phyloP scores from a whole-genome alignment of 2,329 filamentous ascomycete genomes.

The Aspergillus novoparasiticus region DNA sequence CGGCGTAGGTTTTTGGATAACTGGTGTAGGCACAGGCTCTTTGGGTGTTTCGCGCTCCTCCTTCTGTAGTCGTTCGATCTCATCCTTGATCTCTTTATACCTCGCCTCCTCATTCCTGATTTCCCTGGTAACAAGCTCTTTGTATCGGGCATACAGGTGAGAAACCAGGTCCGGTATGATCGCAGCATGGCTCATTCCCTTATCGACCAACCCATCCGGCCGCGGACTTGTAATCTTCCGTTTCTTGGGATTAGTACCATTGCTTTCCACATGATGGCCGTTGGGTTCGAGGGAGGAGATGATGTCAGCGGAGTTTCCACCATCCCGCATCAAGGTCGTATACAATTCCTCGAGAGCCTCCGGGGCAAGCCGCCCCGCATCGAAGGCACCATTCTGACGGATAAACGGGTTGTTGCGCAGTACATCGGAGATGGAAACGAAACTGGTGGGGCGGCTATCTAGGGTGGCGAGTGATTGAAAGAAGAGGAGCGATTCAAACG shows the following conservation, averaged over 20 bases:
- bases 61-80: slow-evolving; percentile 70
- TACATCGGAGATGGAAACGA: slow-evolving; percentile 71
- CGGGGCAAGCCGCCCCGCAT: slow-evolving; percentile 72
- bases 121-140: slow-evolving; percentile 66
- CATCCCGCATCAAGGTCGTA: slow-evolving; percentile 73
- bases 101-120: slow-evolving; percentile 74
- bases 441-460: slow-evolving; percentile 66
- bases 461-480: slow-evolving; percentile 76
- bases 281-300: slow-evolving; percentile 35
- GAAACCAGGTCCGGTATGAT: slow-evolving; percentile 71
- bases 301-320: slow-evolving; percentile 55
- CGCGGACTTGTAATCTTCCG: slow-evolving; percentile 71
- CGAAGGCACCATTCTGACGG: slow-evolving; percentile 69
- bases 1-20: slow-evolving; percentile 8
- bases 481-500: slow-evolving; percentile 82
- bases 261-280: slow-evolving; percentile 28
- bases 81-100: slow-evolving; percentile 64
- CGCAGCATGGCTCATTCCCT: slow-evolving; percentile 63
- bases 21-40: slow-evolving; percentile 7
- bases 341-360: slow-evolving; percentile 81
- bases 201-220: slow-evolving; percentile 65
- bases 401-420: slow-evolving; percentile 75
- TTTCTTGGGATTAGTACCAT: slow-evolving; percentile 62
- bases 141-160: slow-evolving; percentile 74
- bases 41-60: slow-evolving; percentile 54